Conservation (phyloP, 1,284 basidiomycete species). For the Ganoderma lucidum region DNA sequence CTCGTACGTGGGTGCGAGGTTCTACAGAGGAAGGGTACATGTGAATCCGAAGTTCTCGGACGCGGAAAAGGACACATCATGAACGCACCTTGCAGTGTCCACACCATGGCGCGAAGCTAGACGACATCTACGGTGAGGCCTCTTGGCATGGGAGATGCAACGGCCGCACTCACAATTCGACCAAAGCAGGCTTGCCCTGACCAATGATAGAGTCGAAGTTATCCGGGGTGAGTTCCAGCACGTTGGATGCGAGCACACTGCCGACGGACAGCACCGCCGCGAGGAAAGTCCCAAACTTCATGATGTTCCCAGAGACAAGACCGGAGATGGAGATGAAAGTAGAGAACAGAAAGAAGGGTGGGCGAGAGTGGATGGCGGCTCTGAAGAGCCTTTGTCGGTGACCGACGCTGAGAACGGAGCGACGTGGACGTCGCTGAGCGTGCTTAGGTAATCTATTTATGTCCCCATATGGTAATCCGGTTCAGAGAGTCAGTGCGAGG, state of each 20-base stretch:
- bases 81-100: slow-evolving; percentile 81
- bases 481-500: neutral
- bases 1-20: slow-evolving; percentile 89
- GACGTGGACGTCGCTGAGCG: slow-evolving; percentile 30
- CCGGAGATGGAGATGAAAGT: slow-evolving; percentile 55
- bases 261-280: slow-evolving; percentile 61
- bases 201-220: slow-evolving; percentile 85
- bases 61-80: neutral
- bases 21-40: slow-evolving; percentile 50
- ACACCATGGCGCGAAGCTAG: slow-evolving; percentile 86
- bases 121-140: neutral
- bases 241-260: slow-evolving; percentile 77
- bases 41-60: slow-evolving; percentile 15
- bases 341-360: slow-evolving; percentile 17
- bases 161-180: slow-evolving; percentile 81
- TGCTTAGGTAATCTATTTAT: slow-evolving; percentile 26
- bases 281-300: slow-evolving; percentile 57
- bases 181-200: slow-evolving; percentile 81
- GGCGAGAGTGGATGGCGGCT: slow-evolving; percentile 17
- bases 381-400: slow-evolving; percentile 29
- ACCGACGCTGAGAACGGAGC: slow-evolving; percentile 30
- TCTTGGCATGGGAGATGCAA: neutral
- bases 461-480: slow-evolving; percentile 7
- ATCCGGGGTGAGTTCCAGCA: slow-evolving; percentile 76
- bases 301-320: slow-evolving; percentile 45